Evolutionary conservation across 345 rosid species (phyloP), one percentile per base, ranked within the genome.

Genomic region (Clarkia xantiana): DNA sequence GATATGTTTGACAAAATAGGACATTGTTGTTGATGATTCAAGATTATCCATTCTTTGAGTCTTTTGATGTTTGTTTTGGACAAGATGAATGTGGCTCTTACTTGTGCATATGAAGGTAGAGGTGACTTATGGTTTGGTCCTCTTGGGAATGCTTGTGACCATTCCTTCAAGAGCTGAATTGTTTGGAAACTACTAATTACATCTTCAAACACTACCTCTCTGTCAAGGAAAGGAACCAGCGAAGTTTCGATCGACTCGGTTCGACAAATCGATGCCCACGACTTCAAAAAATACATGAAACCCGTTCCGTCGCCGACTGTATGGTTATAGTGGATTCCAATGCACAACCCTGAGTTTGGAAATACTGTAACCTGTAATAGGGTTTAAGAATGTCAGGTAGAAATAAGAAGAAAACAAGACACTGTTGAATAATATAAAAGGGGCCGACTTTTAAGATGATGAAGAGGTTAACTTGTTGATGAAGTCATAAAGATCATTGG

Each of bases 251-350:
- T 14, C 22, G 47, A 56, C 5, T 42, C 62, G 8, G n/a, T 18
- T 23, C 49, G 53, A 22, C 52, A 40, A 40, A 52, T 3, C 2
- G 60, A 46, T 0, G 67, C 64, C 82, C 82, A 77, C 1, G 57
- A 59, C 48, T 62, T 73, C 62, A 77, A 48, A 68, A 77, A 77
- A 39, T 61, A 64, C 23, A 14, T 49, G 45, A 73, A 45, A 1
- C 67, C 43, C 53, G 25, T 64, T 25, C 83, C 79, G 41, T 77
- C 79, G 2, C 56, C 72, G 10, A 38, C 69, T 20, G 44, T 65
- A 55, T 73, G 75, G 49, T 1, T 7, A 15, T 42, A 77, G 6
- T 41, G 36, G 2, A 59, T 44, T 1, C 76, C 74, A 14, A 67
- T 18, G 41, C 68, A 59, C 2, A 77, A 9, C 1, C 80, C 82